Conservation (phyloP, 305 asterid species). For the Fraxinus floribunda region DNA sequence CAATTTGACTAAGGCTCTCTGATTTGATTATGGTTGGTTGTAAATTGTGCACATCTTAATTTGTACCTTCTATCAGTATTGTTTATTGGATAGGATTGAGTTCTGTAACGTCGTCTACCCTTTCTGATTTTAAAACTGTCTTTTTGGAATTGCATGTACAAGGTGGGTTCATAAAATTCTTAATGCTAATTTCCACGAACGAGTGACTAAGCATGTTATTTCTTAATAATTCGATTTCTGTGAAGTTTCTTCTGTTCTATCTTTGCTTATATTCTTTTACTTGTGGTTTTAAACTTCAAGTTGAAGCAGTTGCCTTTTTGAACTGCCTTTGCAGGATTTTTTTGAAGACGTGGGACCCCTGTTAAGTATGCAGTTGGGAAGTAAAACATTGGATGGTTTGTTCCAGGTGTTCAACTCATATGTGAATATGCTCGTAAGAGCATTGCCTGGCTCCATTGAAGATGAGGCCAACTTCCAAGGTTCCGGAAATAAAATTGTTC, state of each 20-base stretch:
- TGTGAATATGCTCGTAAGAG: constrained; percentile 82
- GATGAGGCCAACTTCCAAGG: constrained; percentile 80
- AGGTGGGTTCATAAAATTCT: constrained; percentile 1
- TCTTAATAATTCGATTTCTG: background rate
- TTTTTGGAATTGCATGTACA: constrained; percentile 12
- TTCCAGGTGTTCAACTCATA: constrained; percentile 89
- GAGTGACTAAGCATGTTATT: background rate
- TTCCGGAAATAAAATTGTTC: constrained; percentile 78
- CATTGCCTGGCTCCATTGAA: constrained; percentile 91
- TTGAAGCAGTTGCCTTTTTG: constrained; percentile 22
- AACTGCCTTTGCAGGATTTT: constrained; percentile 66
- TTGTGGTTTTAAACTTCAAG: constrained; percentile 20
- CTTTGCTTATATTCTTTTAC: background rate
- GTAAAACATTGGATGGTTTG: constrained; percentile 87
- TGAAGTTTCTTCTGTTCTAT: background rate
- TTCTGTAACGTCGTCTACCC: background rate
- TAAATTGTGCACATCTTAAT: background rate
- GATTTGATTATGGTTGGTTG: background rate
- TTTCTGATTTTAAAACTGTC: constrained; percentile 14
- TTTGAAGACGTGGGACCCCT: constrained; percentile 96
- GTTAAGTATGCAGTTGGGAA: constrained; percentile 88
- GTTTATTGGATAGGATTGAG: constrained; percentile 5
- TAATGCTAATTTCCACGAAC: background rate
- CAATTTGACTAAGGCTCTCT: background rate
- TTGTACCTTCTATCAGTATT: constrained; percentile 5